phyloP scores from a whole-genome alignment of 2,329 filamentous ascomycete species.

The Hypoxylon sp. region DNA sequence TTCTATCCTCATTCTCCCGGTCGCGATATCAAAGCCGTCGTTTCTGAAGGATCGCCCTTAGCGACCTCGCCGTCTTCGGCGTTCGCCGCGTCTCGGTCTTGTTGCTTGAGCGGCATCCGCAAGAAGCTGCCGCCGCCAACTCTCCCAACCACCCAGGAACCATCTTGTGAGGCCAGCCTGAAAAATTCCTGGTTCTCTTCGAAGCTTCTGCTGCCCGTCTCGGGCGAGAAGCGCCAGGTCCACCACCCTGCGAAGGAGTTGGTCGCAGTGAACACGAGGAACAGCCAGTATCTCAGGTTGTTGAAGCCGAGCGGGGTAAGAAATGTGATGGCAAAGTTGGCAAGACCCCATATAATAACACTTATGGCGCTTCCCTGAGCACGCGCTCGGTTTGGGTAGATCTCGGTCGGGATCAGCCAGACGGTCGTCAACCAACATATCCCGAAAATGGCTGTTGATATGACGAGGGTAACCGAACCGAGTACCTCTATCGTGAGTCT shows the following conservation, averaged over 20 bases:
- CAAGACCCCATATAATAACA: conserved; percentile 64
- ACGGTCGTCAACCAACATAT: conserved; percentile 67
- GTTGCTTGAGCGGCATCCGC: conserved; percentile 33
- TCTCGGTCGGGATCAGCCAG: conserved; percentile 67
- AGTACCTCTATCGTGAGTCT: conserved; percentile 55
- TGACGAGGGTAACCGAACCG: conserved; percentile 60
- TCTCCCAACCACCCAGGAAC: conserved; percentile 61
- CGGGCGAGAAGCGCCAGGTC: conserved; percentile 60
- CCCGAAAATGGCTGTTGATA: conserved; percentile 67
- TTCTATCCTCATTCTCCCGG: neutral
- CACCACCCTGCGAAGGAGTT: conserved; percentile 62
- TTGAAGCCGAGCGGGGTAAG: conserved; percentile 67
- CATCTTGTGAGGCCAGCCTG: conserved; percentile 57
- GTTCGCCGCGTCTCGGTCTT: conserved; percentile 4
- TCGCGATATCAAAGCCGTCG: neutral
- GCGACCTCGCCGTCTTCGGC: conserved; percentile 21
- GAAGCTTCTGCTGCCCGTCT: conserved; percentile 65
- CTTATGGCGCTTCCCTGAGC: conserved; percentile 63
- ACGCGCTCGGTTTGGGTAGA: conserved; percentile 62
- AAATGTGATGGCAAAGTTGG: conserved; percentile 65
- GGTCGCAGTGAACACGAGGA: conserved; percentile 62
- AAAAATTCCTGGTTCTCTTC: conserved; percentile 69
- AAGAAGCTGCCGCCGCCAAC: conserved; percentile 60
- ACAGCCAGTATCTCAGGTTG: conserved; percentile 65
- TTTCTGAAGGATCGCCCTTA: conserved; percentile 4